Conservation (phyloP, 345 rosid genomes). For the Eucalyptus marginata region DNA sequence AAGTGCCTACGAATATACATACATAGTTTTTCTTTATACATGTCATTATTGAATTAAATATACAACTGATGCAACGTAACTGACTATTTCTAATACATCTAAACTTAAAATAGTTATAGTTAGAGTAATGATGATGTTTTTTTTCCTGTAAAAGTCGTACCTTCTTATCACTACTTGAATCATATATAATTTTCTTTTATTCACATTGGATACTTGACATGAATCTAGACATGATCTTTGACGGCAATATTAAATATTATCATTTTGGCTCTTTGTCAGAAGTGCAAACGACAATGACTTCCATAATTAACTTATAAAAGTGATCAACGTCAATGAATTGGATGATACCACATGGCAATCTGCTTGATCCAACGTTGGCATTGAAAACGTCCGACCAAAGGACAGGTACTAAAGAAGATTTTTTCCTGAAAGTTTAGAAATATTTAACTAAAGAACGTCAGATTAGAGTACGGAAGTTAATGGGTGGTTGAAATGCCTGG, state of each 20-base stretch:
- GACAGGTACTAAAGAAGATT: not conserved
- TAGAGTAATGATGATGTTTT: not conserved
- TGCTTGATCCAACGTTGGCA: not conserved
- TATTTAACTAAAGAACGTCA: not conserved
- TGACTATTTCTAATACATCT: not conserved
- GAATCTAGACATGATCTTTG: not conserved
- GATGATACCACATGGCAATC: not conserved
- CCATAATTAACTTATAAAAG: not conserved
- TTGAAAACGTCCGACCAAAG: not conserved
- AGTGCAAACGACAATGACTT: not conserved
- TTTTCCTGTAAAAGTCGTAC: not conserved
- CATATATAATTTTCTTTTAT: not conserved
- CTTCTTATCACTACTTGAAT: not conserved
- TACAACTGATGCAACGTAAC: not conserved
- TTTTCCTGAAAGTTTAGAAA: not conserved
- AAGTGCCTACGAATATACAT: slow-evolving; percentile 14
- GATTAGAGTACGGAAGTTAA: not conserved
- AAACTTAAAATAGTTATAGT: not conserved
- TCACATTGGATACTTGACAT: not conserved
- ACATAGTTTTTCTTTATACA: not conserved
- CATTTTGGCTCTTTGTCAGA: not conserved
- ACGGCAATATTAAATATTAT: not conserved
- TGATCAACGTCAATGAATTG: not conserved
- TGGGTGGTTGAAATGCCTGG: not conserved
- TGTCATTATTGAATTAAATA: not conserved